These are phyloP conservation scores for Fusarium globosum DNA, from an alignment of 2,329 filamentous ascomycete genomes.

Conservation along the genomic window DNA sequence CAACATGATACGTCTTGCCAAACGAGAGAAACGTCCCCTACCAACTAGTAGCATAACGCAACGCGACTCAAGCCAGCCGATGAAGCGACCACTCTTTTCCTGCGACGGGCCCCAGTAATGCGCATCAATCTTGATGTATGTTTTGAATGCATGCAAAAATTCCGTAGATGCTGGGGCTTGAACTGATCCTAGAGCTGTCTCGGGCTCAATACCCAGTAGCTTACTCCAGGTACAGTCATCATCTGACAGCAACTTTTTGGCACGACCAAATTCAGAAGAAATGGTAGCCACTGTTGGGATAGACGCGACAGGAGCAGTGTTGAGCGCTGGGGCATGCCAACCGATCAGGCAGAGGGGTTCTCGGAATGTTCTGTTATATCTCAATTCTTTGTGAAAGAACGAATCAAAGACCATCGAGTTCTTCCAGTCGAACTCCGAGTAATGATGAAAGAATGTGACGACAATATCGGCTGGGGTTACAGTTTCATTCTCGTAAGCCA, in stretches of 20 bases:
- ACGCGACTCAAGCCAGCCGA: constrained; percentile 73
- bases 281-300: constrained; percentile 63
- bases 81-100: constrained; percentile 63
- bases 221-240: constrained; percentile 55
- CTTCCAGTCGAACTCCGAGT: constrained; percentile 70
- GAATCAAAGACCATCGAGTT: constrained; percentile 67
- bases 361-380: constrained; percentile 64
- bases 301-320: constrained; percentile 67
- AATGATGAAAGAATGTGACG: constrained; percentile 71
- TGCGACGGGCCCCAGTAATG: constrained; percentile 73
- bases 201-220: constrained; percentile 49
- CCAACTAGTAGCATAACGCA: constrained; percentile 68
- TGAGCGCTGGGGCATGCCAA: constrained; percentile 70
- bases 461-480: constrained; percentile 64
- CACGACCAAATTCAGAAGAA: constrained; percentile 61
- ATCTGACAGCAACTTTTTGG: constrained; percentile 53
- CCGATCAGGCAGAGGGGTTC: constrained; percentile 73
- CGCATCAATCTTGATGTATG: constrained; percentile 69
- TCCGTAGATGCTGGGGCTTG: constrained; percentile 49
- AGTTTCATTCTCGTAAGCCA: constrained; percentile 51
- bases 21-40: constrained; percentile 44
- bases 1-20: background rate
- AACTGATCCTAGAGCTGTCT: background rate
- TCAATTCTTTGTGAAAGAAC: constrained; percentile 64
- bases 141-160: constrained; percentile 64